Evolutionary conservation across 1,284 basidiomycete genomes (phyloP).

Genomic region (Ganoderma multipileum): DNA sequence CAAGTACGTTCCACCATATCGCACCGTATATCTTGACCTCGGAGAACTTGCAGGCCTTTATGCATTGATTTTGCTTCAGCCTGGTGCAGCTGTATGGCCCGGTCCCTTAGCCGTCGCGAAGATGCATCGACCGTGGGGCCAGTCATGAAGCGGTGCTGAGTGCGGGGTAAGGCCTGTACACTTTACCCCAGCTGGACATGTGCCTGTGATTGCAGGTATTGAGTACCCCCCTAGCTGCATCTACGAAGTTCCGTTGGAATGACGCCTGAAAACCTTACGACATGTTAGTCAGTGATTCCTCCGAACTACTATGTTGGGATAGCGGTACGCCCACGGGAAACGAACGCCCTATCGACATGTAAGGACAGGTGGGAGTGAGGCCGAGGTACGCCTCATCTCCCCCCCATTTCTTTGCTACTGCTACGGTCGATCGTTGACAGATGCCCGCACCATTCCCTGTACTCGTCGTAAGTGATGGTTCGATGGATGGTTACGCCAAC

Average conservation of each 20-base stretch:
- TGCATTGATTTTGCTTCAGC: too few species aligned
- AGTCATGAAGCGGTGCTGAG: too few species aligned
- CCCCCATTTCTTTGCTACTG: not conserved
- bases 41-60: too few species aligned
- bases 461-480: not conserved
- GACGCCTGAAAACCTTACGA: not conserved
- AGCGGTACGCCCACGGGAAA: not conserved
- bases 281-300: not conserved
- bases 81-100: too few species aligned
- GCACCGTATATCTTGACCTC: not conserved
- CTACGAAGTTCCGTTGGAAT: not conserved
- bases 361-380: not conserved
- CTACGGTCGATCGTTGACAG: not conserved
- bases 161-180: too few species aligned
- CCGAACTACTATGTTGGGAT: not conserved
- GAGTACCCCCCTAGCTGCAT: not conserved
- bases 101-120: too few species aligned
- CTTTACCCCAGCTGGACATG: too few species aligned
- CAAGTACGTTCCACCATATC: not conserved
- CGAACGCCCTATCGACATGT: not conserved
- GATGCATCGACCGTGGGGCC: too few species aligned
- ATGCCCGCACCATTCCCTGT: not conserved
- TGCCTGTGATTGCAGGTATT: too few species aligned
- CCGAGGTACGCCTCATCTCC: not conserved
- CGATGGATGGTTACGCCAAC: not conserved